Evolutionary conservation across 2,329 filamentous ascomycete species (phyloP).

Genomic region (Botrytis pseudocinerea): DNA sequence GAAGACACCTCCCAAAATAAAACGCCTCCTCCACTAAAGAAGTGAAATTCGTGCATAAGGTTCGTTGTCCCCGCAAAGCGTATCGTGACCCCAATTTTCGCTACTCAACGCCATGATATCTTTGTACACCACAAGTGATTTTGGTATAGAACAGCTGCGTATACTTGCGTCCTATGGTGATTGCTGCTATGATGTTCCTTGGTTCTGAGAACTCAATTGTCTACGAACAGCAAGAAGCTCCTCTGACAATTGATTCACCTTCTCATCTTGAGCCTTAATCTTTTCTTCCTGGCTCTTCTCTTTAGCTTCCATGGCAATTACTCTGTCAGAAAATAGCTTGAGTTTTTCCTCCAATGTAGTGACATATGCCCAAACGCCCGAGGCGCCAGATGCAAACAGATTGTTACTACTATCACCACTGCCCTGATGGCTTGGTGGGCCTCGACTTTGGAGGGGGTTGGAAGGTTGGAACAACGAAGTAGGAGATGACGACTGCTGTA

Average conservation of each 20-base stretch:
- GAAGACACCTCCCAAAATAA: conserved; percentile 25
- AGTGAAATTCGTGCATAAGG: conserved; percentile 27
- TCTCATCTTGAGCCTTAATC: conserved; percentile 29
- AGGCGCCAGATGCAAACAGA: conserved; percentile 61
- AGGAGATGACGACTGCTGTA: conserved; percentile 31
- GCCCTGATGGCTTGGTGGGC: conserved; percentile 39
- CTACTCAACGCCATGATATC: conserved; percentile 34
- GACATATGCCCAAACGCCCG: conserved; percentile 71
- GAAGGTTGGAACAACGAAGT: conserved; percentile 44
- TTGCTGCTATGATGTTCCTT: conserved; percentile 34
- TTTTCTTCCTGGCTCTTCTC: conserved; percentile 36
- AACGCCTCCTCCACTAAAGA: conserved; percentile 31
- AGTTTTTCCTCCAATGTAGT: conserved; percentile 65
- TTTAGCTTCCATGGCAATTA: conserved; percentile 45
- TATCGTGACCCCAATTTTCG: conserved; percentile 29
- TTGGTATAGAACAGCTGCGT: conserved; percentile 34
- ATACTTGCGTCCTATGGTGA: conserved; percentile 33
- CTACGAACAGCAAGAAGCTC: conserved; percentile 36
- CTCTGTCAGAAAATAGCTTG: conserved; percentile 49
- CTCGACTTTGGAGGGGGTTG: conserved; percentile 45
- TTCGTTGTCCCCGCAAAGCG: conserved; percentile 25
- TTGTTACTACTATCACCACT: conserved; percentile 61
- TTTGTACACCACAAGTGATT: conserved; percentile 32
- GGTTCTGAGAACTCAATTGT: conserved; percentile 33
- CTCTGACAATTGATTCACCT: conserved; percentile 38